Conservation (phyloP, 1,139 yeast species). For the Candida sp. region DNA sequence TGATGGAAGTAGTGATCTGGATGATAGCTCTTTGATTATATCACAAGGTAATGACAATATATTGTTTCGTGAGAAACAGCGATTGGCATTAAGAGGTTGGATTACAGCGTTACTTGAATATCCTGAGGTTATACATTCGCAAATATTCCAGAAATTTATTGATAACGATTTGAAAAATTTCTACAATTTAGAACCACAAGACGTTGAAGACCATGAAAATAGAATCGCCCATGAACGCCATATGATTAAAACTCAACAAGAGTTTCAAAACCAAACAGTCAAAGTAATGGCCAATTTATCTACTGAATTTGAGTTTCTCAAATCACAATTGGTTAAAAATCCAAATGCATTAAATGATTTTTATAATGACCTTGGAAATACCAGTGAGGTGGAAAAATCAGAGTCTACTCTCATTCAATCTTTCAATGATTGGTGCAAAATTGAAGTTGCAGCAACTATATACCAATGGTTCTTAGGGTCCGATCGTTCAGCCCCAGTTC, state of each 20-base stretch:
- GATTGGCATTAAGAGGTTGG: conserved; percentile 76
- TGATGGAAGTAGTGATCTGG: conserved; percentile 14
- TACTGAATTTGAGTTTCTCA: conserved; percentile 51
- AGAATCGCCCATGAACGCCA: conserved; percentile 60
- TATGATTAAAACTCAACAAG: conserved; percentile 62
- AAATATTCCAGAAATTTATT: conserved; percentile 52
- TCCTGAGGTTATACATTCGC: conserved; percentile 54
- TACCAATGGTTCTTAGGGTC: conserved; percentile 77
- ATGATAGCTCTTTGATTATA: not conserved
- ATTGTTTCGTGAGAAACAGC: conserved; percentile 54
- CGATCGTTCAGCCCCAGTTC: conserved; percentile 74
- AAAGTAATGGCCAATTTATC: conserved; percentile 40
- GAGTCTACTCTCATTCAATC: conserved; percentile 51
- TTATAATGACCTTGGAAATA: conserved; percentile 62
- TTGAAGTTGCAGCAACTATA: conserved; percentile 79
- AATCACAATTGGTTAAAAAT: conserved; percentile 44
- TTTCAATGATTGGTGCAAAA: conserved; percentile 76
- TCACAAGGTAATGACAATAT: conserved; percentile 1
- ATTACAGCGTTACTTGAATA: conserved; percentile 49
- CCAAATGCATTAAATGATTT: conserved; percentile 48
- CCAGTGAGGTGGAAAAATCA: conserved; percentile 55
- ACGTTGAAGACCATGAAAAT: conserved; percentile 50
- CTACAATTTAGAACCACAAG: conserved; percentile 30
- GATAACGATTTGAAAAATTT: conserved; percentile 27
- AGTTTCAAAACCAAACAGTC: conserved; percentile 69